A percentile compares a stretch with the other conserved stretches of the same genome.
phyloP scores from a whole-genome alignment of 202 grass and related monocot species.

The Elaeis oleifera region DNA sequence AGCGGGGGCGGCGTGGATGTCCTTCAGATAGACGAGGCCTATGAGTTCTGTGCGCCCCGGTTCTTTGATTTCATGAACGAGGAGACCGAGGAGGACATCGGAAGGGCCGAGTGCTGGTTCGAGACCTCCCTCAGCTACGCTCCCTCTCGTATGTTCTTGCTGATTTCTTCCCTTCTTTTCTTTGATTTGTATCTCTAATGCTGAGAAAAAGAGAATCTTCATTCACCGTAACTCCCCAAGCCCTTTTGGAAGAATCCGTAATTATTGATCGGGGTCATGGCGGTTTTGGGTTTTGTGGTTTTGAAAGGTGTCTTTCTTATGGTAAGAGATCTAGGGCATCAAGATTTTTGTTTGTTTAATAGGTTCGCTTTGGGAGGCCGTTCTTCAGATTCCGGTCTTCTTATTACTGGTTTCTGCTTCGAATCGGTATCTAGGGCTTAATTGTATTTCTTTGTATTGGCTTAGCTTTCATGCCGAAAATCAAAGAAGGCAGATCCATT shows the following conservation, averaged over 20 bases:
- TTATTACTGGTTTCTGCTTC: not conserved
- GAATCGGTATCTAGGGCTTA: not conserved
- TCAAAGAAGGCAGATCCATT: slow-evolving; percentile 51
- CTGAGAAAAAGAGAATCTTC: too few relatives aligned
- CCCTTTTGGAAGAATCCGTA: too few relatives aligned
- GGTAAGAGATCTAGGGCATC: not conserved
- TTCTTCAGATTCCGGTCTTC: too few relatives aligned
- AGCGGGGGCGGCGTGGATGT: slow-evolving; percentile 8
- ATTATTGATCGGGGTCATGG: too few relatives aligned
- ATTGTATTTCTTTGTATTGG: slow-evolving; percentile 2
- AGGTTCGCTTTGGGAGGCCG: too few relatives aligned
- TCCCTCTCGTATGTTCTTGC: slow-evolving; percentile 48
- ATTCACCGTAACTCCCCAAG: too few relatives aligned
- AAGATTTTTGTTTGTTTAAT: not conserved
- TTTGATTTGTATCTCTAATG: not conserved
- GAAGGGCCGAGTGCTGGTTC: slow-evolving; percentile 69
- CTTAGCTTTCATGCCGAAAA: slow-evolving; percentile 62
- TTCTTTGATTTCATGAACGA: slow-evolving; percentile 76
- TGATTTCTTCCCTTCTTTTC: not conserved
- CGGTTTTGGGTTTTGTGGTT: too few relatives aligned
- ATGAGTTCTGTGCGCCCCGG: slow-evolving; percentile 75
- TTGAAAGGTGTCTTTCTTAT: too few relatives aligned
- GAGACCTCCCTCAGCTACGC: slow-evolving; percentile 47
- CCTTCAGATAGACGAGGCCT: slow-evolving; percentile 46
- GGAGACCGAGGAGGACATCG: slow-evolving; percentile 55